Conservation (phyloP, 768 basidiomycete species). For the Naganishia randhawae region DNA sequence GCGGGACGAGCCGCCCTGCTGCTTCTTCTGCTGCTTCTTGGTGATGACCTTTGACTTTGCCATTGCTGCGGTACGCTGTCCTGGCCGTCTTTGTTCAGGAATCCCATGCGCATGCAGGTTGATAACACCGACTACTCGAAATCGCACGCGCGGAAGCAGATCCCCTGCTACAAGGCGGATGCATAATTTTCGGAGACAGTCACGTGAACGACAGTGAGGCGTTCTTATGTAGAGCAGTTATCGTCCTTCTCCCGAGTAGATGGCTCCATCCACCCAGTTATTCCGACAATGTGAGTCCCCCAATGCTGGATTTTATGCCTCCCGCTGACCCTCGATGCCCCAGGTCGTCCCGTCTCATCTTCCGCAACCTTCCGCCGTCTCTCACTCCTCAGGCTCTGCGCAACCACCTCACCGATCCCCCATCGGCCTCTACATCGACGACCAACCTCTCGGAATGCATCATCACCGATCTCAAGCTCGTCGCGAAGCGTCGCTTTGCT, state of each 20-base stretch:
- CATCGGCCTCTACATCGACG: constrained; percentile 25
- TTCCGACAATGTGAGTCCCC: not conserved
- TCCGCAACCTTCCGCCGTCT: constrained; percentile 44
- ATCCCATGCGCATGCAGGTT: no score
- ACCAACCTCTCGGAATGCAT: constrained; percentile 21
- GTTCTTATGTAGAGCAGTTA: no score
- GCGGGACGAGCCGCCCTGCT: not conserved
- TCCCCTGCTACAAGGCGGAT: no score
- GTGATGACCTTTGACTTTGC: constrained; percentile 6
- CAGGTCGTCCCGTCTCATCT: constrained; percentile 47
- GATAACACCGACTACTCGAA: no score
- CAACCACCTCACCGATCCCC: constrained; percentile 33
- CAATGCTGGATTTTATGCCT: not conserved
- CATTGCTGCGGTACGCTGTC: not conserved
- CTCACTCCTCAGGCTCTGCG: constrained; percentile 36
- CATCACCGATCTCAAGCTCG: constrained; percentile 75
- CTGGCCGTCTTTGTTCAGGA: no score
- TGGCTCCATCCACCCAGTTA: not conserved
- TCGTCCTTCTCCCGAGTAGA: no score
- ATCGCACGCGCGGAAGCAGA: constrained; percentile 4
- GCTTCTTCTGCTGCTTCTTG: constrained; percentile 10
- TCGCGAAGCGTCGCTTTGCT: constrained; percentile 77
- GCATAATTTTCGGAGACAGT: constrained; percentile 18
- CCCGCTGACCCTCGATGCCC: not conserved
- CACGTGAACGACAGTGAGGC: no score